Evolutionary conservation across 2,329 filamentous ascomycete genomes (phyloP), one percentile per base, ranked within the genome.

Genomic region (Herpomyces periplanetae): DNA sequence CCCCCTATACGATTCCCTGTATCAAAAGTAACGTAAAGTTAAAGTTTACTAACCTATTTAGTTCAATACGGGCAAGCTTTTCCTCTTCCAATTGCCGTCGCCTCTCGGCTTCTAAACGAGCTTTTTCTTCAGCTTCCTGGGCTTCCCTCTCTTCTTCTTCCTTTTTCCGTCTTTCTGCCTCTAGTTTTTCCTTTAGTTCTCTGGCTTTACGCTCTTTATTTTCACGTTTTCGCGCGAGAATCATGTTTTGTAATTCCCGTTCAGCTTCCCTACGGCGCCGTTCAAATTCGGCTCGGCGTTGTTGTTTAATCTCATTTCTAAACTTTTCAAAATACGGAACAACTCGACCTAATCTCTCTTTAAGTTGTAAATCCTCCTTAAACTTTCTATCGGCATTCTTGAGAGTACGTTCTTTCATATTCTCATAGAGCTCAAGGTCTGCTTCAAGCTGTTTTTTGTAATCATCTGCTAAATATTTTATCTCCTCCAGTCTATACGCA

Each of bases 211-310:
- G 56, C 34, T 88, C 75, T 30, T 65, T 61, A 33, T 65, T 57
- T 38, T 88, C 71, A 50, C 69, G 75, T 42, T 71, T 60, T 32
- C 80, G 66, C 27, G 58, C 52, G 15, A 61, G 54, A 41, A 88
- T 85, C 45, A 84, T 69, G 40, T 63, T 64, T 46, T 91, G 66
- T 23, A 91, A 53, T 36, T 96, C 80, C 27, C 63, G 59, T 47
- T 91, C 71, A 13, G 80, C 80, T 32, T 68, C 61, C 38, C 64
- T 71, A 34, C 66, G 66, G 27, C 73, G 65, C 46, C 65, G 75
- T 50, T 91, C 80, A 30, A 91, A 96, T 40, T 91, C 71, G 30
- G 85, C 65, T 34, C 69, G 68, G 30, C 75, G 66, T 34, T 69
- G 62, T 39, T 80, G 62, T 25, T 66, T 65, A 20, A 96, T 56